phyloP scores from a whole-genome alignment of 2,329 filamentous ascomycete species.

The Colletotrichum aenigma region DNA sequence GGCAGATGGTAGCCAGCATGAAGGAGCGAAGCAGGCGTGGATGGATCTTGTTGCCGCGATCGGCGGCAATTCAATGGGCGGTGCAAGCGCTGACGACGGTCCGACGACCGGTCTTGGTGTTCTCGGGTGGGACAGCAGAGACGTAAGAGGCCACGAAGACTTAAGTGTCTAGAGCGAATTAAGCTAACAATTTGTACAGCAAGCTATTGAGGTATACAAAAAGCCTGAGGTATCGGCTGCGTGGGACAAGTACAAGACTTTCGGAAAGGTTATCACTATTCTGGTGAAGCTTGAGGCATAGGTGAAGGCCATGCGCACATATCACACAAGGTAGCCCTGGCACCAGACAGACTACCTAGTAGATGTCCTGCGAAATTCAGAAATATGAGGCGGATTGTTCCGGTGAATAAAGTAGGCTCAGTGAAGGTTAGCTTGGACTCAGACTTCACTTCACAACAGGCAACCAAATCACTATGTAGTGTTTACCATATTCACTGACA shows the following conservation, averaged over 20 bases:
- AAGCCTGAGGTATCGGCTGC: slow-evolving; percentile 10
- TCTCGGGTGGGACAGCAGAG: slow-evolving; percentile 13
- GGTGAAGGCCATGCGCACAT: neutral
- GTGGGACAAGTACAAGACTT: neutral
- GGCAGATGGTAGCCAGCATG: slow-evolving; percentile 4
- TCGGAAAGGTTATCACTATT: neutral
- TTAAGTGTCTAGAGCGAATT: neutral
- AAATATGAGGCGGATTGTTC: neutral
- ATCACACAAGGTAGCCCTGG: neutral
- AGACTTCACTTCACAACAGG: neutral
- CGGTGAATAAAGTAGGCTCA: neutral
- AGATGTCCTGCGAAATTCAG: neutral
- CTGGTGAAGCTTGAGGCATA: slow-evolving; percentile 4
- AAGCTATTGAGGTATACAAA: neutral
- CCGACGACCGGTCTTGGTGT: neutral
- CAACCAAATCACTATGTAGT: neutral
- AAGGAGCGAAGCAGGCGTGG: slow-evolving; percentile 5
- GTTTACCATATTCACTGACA: neutral
- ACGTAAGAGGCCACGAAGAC: neutral
- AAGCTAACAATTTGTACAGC: neutral
- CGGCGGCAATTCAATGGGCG: neutral
- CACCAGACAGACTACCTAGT: neutral
- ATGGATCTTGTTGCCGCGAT: neutral
- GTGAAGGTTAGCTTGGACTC: neutral
- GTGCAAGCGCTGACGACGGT: neutral